Evolutionary conservation across 2,329 filamentous ascomycete genomes (phyloP), one percentile per base, ranked within the genome.

Genomic region (Paraphaeosphaeria sporulosa): DNA sequence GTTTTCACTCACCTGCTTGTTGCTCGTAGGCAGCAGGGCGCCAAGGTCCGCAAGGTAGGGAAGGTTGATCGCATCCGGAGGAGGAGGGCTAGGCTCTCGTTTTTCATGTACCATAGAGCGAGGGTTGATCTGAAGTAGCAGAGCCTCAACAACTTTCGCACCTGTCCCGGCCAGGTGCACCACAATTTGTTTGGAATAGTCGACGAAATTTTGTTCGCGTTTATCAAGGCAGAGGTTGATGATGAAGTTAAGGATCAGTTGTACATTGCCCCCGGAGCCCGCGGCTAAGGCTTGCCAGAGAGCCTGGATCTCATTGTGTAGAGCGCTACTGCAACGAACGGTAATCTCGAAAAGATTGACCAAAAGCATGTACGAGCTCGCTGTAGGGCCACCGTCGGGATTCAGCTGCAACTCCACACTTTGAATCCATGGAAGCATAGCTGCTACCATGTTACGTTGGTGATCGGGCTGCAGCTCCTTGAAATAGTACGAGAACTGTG

Each of bases 41-140:
- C 64, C 62, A 10, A 76, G 64, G 56, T 76, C 93, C 19, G 94
- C 94, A 68, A 96, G 91, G 75, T 99, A 98, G 0, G 95, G 95
- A 38, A 98, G 81, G 54, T 86, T 85, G 60, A 84, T 85, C 55
- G 89, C 86, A 71, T 97, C 94, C 0, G 90, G 85, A 1, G 93
- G 92, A 8, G 89, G 62, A 13, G 72, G 71, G 36, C 68, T 68
- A 34, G 75, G 68, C 55, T 78, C 74, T 51, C 87, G 85, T 77
- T 94, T 96, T 73, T 96, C 91, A 67, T 93, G 92, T 10, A 97
- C 93, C 94, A 99, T 98, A n/a, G 93, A 91, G 76, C 95, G 96
- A 0, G 96, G 94, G 0, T 88, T 92, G 63, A 99, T 93, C 66
- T 97, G 93, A 78, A 96, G 85, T 30, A 98, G 82, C 57, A 99